Evolutionary conservation across 2,329 filamentous ascomycete genomes (phyloP).

Genomic region (Ascochyta fabae): DNA sequence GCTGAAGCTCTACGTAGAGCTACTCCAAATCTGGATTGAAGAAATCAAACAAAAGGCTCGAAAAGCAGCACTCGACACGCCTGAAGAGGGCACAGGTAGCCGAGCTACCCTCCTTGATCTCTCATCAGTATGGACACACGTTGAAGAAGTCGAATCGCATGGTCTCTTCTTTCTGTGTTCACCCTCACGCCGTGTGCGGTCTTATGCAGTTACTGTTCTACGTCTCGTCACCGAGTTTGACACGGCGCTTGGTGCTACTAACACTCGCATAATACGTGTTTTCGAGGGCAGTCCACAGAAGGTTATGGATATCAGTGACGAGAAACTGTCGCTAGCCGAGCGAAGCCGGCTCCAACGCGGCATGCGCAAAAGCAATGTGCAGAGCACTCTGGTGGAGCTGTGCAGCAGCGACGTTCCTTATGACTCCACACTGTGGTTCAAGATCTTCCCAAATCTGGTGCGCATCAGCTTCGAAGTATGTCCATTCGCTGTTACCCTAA

Average conservation of each 20-base stretch:
- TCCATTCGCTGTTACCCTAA: conserved; percentile 87
- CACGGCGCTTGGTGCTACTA: conserved; percentile 79
- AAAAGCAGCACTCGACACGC: conserved; percentile 69
- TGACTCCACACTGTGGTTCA: conserved; percentile 95
- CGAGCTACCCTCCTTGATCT: conserved; percentile 81
- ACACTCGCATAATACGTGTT: conserved; percentile 85
- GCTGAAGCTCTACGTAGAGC: conserved; percentile 86
- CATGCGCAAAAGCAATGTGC: conserved; percentile 80
- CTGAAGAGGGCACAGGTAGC: conserved; percentile 71
- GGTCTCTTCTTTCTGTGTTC: conserved; percentile 97
- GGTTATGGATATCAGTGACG: conserved; percentile 91
- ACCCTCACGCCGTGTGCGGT: conserved; percentile 85
- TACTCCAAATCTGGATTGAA: conserved; percentile 96
- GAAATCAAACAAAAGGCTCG: conserved; percentile 88
- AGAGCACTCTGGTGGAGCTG: conserved; percentile 88
- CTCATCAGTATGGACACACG: conserved; percentile 87
- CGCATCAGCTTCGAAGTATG: conserved; percentile 89
- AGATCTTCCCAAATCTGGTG: conserved; percentile 95
- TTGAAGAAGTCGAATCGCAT: conserved; percentile 96
- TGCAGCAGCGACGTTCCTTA: conserved; percentile 96
- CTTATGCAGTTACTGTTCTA: conserved; percentile 90
- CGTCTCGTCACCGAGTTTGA: conserved; percentile 95
- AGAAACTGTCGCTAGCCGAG: conserved; percentile 89
- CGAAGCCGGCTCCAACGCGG: conserved; percentile 90
- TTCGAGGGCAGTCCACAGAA: conserved; percentile 87